Conservation (phyloP, 2,329 filamentous ascomycete species). For the Pseudonectria foliicola region DNA sequence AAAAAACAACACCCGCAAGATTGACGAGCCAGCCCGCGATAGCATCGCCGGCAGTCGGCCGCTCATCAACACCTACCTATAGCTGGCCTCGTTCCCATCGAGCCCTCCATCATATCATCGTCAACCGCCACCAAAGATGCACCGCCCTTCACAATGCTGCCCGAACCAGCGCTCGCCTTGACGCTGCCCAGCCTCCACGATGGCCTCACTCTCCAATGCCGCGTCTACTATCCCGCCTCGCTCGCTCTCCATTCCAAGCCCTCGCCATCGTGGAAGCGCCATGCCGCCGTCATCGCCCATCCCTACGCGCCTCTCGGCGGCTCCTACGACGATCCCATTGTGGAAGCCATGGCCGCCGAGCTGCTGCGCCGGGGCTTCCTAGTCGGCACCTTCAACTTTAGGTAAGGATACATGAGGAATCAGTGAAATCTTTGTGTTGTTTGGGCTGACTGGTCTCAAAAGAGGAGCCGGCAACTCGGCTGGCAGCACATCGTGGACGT, state of each 20-base stretch:
- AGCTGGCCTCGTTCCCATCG: no score
- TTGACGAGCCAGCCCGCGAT: no score
- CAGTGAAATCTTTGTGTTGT: no score
- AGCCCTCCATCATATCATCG: no score
- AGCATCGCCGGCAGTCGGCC: no score
- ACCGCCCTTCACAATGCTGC: conserved; percentile 37
- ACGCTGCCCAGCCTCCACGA: conserved; percentile 82
- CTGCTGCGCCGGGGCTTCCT: conserved; percentile 66
- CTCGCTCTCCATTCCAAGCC: conserved; percentile 25
- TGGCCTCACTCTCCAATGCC: conserved; percentile 66
- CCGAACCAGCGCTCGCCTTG: conserved; percentile 56
- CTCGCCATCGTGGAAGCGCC: conserved; percentile 36
- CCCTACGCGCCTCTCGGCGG: conserved; percentile 88
- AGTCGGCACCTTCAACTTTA: conserved; percentile 87
- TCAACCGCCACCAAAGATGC: conserved; percentile 2
- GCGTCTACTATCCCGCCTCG: conserved; percentile 66
- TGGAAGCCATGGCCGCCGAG: conserved; percentile 56
- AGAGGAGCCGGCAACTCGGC: conserved; percentile 72
- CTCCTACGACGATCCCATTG: conserved; percentile 72
- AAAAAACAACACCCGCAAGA: no score
- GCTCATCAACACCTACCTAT: no score
- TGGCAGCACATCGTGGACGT: conserved; percentile 82
- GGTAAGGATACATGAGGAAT: no score
- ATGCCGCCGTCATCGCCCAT: conserved; percentile 68
- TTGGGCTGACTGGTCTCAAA: background rate